Evolutionary conservation across 1,284 basidiomycete genomes (phyloP), one percentile per base, ranked within the genome.

Genomic region (Chiua sp.): DNA sequence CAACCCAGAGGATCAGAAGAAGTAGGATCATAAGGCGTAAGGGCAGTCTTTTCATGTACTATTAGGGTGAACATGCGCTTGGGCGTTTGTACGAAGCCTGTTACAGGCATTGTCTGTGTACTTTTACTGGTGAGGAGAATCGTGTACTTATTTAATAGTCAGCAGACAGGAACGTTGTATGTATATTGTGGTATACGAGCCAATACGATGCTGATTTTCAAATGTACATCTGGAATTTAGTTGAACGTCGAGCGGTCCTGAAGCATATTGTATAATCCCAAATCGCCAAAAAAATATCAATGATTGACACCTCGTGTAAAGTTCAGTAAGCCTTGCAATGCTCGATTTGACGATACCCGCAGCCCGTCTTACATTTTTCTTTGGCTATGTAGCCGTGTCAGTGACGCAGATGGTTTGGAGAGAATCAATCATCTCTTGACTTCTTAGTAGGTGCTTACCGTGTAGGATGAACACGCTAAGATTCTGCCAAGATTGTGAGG

Each of bases 301-400:
- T 47, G 47, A 35, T 22, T 44, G 18, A 7, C 30, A 32, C 16
- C 33, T 20, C 15, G 20, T 15, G 18, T 11, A 37, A 11, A 4
- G 20, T 10, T 68, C 70, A 82, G 78, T 73, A 22, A 88, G 70
- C 15, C 94, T 95, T 54, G 85, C 79, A 46, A 94, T 79, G 42
- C 89, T 90, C 32, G 82, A 81, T 79, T 92, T 95, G 61, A 98
- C 75, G 30, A 91, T 84, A 33, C 79, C 79, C 22, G 89, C 88
- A 2, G 95, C 93, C 80, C 94, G 96, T 79, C 98, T 95, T 58
- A 90, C 87, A 69, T 99, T 98, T 78, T 96, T 97, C 80, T 83
- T 91, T 32, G 87, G 88, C 65, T 98, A 77, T 13, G 87, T 93
- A 15, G 88, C 84, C 5, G 85, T 90, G 63, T 97, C 78, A 26